Evolutionary conservation across 345 rosid species (phyloP).

Genomic region (Gossypium anomalum): DNA sequence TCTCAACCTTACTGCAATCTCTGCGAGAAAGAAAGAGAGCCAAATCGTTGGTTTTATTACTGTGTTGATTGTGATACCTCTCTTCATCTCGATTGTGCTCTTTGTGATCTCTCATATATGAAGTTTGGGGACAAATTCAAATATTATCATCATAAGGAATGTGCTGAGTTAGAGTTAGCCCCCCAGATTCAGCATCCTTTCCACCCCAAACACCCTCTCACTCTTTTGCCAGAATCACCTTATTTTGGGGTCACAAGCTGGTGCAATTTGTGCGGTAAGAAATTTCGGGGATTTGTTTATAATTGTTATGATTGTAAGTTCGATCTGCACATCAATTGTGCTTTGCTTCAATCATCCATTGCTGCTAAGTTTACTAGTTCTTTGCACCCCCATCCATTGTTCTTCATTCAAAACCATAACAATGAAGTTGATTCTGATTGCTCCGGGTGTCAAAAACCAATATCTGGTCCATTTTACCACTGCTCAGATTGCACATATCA

Average conservation of each 20-base stretch:
- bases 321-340: background rate
- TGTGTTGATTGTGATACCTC: no score
- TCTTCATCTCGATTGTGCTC: no score
- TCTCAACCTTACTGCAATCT: no score
- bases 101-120: no score
- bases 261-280: background rate
- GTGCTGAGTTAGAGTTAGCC: background rate
- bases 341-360: background rate
- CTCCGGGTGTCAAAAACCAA: background rate
- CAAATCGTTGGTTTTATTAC: no score
- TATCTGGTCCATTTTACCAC: no score
- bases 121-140: no score
- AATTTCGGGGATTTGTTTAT: background rate
- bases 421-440: fast-evolving
- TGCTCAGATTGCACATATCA: fast-evolving
- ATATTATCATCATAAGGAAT: background rate
- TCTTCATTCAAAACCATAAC: background rate
- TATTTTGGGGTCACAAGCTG: background rate
- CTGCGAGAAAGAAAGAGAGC: no score
- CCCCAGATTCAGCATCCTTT: background rate
- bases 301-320: background rate
- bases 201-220: background rate
- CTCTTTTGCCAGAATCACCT: background rate
- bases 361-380: background rate
- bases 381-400: background rate